These are phyloP conservation scores for Sistotremastrum suecicum DNA, from an alignment of 768 basidiomycete species.

Conservation along the genomic window DNA sequence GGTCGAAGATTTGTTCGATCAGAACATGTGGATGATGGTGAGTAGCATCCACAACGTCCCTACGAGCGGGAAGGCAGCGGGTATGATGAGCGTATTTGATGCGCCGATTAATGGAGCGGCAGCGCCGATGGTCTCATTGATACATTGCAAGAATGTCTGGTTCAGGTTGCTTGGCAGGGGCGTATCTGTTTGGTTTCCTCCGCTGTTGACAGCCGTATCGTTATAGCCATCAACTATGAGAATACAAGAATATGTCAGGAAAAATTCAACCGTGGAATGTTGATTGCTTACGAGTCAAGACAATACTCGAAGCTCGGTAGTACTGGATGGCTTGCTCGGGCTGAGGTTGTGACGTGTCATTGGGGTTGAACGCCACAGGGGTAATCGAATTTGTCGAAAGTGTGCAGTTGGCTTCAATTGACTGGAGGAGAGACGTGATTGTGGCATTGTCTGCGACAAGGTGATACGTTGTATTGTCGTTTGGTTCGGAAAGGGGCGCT, in stretches of 20 bases:
- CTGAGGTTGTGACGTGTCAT: constrained; percentile 14
- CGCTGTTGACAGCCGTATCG: constrained; percentile 32
- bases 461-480: constrained; percentile 27
- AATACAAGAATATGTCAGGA: too few relatives aligned
- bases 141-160: constrained; percentile 32
- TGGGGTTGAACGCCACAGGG: constrained; percentile 18
- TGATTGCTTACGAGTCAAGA: constrained; percentile 22
- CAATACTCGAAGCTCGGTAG: constrained; percentile 52
- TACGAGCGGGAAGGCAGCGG: too few relatives aligned
- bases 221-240: constrained; percentile 43
- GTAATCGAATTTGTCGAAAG: constrained; percentile 17
- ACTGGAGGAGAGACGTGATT: constrained; percentile 25
- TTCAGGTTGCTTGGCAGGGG: constrained; percentile 42
- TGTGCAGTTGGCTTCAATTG: constrained; percentile 29
- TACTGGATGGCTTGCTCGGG: constrained; percentile 53
- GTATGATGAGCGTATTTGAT: too few relatives aligned
- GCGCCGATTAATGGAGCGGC: constrained; percentile 41
- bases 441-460: constrained; percentile 36
- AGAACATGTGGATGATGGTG: too few relatives aligned
- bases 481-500: constrained; percentile 26
- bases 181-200: constrained; percentile 27
- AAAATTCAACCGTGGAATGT: too few relatives aligned
- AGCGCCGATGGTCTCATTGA: constrained; percentile 48
- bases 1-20: too few relatives aligned
- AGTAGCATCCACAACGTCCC: too few relatives aligned